Percentiles rank a stretch among this genome's conserved stretches.
Evolutionary conservation across 176 grass and related monocot species (phyloP).

Genomic region (Triticum urartu): DNA sequence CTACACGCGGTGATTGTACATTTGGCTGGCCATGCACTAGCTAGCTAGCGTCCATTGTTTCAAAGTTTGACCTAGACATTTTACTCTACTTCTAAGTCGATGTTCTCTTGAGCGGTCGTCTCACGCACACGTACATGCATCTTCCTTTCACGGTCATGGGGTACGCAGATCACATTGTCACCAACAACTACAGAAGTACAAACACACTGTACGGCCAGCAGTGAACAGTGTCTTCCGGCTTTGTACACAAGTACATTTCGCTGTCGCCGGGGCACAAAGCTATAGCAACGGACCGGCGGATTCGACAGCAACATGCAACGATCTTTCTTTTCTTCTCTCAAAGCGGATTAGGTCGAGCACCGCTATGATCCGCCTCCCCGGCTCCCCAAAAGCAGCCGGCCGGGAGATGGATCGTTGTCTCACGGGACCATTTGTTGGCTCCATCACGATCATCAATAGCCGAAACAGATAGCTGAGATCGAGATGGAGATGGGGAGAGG

Average conservation of each 20-base stretch:
- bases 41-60: background rate
- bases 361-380: too few relatives aligned
- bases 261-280: background rate
- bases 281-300: background rate
- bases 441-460: slow-evolving; percentile 21
- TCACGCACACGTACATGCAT: background rate
- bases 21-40: background rate
- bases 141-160: background rate
- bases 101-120: too few relatives aligned
- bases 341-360: background rate
- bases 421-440: background rate
- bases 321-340: background rate
- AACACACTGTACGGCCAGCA: background rate
- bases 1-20: background rate
- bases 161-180: background rate
- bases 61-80: background rate
- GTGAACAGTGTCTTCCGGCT: background rate
- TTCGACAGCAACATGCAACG: slow-evolving; percentile 21
- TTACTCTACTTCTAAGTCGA: too few relatives aligned
- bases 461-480: background rate
- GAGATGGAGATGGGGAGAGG: background rate
- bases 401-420: background rate
- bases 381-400: background rate
- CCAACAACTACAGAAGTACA: background rate
- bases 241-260: background rate